Conservation (phyloP, 768 basidiomycete species). For the Suillus hirtellus region DNA sequence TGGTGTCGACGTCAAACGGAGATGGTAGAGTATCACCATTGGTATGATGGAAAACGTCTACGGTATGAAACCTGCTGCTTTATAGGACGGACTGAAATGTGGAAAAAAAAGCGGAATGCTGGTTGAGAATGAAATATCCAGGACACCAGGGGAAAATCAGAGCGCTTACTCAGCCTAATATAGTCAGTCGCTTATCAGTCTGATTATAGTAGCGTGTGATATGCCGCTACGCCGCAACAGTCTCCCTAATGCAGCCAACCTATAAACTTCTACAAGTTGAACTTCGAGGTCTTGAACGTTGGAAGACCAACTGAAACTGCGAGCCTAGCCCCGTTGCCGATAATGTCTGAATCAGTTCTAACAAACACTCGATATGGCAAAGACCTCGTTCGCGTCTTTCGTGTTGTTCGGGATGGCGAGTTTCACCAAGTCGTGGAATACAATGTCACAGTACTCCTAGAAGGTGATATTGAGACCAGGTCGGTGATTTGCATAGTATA, state of each 20-base stretch:
- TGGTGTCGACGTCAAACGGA: background rate
- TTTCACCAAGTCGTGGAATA: conserved; percentile 84
- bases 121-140: background rate
- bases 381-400: conserved; percentile 82
- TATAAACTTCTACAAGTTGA: background rate
- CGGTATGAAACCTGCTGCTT: no score
- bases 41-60: background rate
- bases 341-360: conserved; percentile 30
- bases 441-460: conserved; percentile 74
- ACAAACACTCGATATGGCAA: conserved; percentile 78
- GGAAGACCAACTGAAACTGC: background rate
- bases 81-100: background rate
- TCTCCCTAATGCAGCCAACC: background rate
- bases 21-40: no score
- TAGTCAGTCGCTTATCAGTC: background rate
- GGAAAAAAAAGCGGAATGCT: background rate
- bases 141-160: background rate
- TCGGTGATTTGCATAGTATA: conserved; percentile 26
- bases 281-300: background rate
- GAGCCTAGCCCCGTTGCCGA: background rate
- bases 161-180: background rate
- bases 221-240: background rate
- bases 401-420: conserved; percentile 70
- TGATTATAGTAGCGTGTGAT: conserved; percentile 1
- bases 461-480: conserved; percentile 82